Evolutionary conservation across 1,284 basidiomycete genomes (phyloP), one percentile per base, ranked within the genome.

Genomic region (Phlebopus sp.): DNA sequence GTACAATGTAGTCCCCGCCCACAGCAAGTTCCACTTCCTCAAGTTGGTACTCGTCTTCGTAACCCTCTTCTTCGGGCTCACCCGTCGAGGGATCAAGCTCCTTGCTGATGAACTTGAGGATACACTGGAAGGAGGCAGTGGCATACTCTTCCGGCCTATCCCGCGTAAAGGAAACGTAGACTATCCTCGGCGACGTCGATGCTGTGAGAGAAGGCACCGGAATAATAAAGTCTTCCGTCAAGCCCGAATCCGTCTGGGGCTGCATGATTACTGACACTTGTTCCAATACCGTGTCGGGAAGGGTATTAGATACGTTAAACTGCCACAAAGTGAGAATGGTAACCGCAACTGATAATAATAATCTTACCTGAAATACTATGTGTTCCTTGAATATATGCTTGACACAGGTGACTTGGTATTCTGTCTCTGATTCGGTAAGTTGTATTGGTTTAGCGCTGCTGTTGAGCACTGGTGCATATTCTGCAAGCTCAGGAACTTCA

Each of bases 251-350:
- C 9, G 79, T 74, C 39, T 86, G 79, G 4, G 90, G 82, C 55
- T 86, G 80, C 86, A 98, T 96, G 58, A 93, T 79, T 10, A 99
- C 91, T n/a, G 93, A 90, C 15, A 97, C 92, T 59, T 95, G 85
- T 67, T 99, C 97, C 51, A 99, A 76, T 5, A 99, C 88, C 3
- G 92, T 95, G 66, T 99, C 97, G n/a, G 93, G 86, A 46, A 99
- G 79, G n/a, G 97, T 99, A 68, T 99, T 99, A 50, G 92, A 92
- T 44, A 99, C 84, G 72, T 98, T 97, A 82, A 93, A 98, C 88
- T 99, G 31, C 19, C 32, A 41, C 30, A 2, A 39, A 41, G 42
- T 57, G 27, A 58, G 53, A 31, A 37, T 13, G 15, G 37, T 13
- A 27, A 13, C 17, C 8, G 30, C 18, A 40, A 35, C 4, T 17